Base-by-base conservation (phyloP, 768 basidiomycete species). In the Pulveroboletus sp. region DNA sequence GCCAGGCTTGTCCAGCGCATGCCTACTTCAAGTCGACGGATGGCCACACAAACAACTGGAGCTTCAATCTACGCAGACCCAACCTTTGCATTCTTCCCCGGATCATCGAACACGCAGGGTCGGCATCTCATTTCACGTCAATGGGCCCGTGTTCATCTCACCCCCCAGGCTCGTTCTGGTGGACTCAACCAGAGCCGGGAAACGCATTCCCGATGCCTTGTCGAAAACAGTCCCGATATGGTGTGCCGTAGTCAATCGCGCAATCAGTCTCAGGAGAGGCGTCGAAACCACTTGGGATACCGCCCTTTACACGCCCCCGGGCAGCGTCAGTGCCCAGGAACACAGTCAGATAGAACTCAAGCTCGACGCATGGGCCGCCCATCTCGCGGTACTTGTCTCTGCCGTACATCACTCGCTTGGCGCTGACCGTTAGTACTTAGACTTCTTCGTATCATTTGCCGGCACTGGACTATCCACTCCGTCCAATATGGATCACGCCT, bases 11-110 rank as follows among this genome's bases (percentile, higher is more conserved):
- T 33, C 8, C 48, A 5, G 51, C 62, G 16, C 31, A 51, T 5
- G 90, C 83, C 14, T 97, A 92, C 72, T 97, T 90, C 77, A 95
- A 95, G 61, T 92, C 91, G 0, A 94, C 90, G 0, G 91, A 94
- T 58, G 93, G 92, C 0, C 92, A 94, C 59, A 84, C 78, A 51
- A 77, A 80, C 38, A 86, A 88, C 61, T 95, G 92, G 91, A 74
- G 76, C 58, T 93, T 94, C 70, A 91, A 84, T 59, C 70, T 94
- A 8, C 76, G 90, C 23, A 75, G 95, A 17, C 81, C 93, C 0
- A 97, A 97, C 60, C 72, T 97, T 17, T 87, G 89, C 46, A 68
- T 97, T 0, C 67, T 97, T 6, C 70, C 81, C 2, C 53, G 84
- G 21, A 74, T 87, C 19, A 64, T 68, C 10, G 53, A 78, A 24